phyloP scores from a whole-genome alignment of 495 filamentous ascomycete genomes.

The Xylaria cubensis region DNA sequence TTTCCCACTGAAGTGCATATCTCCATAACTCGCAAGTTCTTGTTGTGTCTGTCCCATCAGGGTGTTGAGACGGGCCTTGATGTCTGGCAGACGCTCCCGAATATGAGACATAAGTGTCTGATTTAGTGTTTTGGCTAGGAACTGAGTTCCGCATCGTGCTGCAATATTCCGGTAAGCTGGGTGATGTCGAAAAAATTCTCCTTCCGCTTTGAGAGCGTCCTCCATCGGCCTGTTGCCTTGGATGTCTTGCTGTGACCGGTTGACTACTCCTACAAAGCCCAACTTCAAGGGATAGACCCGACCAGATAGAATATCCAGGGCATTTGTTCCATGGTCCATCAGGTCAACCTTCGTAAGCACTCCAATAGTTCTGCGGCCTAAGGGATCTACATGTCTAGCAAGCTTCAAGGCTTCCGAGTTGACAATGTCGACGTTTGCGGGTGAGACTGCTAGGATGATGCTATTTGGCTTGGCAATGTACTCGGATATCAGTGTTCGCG shows the following conservation, averaged over 20 bases:
- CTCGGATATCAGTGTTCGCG: conserved; percentile 92
- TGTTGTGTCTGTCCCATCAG: conserved; percentile 99
- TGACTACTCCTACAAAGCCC: conserved; percentile 98
- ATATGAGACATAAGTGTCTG: conserved; percentile 96
- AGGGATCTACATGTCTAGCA: conserved; percentile 93
- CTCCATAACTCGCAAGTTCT: conserved; percentile 96
- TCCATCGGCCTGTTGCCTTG: conserved; percentile 90
- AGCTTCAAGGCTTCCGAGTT: conserved; percentile 98
- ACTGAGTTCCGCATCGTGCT: conserved; percentile 91
- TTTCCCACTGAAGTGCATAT: conserved; percentile 97
- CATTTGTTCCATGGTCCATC: conserved; percentile 99
- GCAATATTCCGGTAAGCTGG: conserved; percentile 98
- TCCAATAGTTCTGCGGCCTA: conserved; percentile 93
- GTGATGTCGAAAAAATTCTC: conserved; percentile 96
- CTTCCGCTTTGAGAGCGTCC: conserved; percentile 87
- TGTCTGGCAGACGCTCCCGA: conserved; percentile 92
- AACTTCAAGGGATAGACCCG: conserved; percentile 97
- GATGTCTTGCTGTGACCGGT: conserved; percentile 98
- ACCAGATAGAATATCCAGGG: conserved; percentile 93
- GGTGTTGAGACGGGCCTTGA: conserved; percentile 96
- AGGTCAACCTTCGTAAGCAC: conserved; percentile 97
- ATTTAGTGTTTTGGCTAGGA: conserved; percentile 93
- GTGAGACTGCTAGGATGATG: conserved; percentile 95
- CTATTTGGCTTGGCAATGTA: conserved; percentile 99
- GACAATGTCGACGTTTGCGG: conserved; percentile 97